These are phyloP conservation scores for Schizochytrium sp. DNA, from an alignment of 108 stramenopile species.

Conservation along the genomic window DNA sequence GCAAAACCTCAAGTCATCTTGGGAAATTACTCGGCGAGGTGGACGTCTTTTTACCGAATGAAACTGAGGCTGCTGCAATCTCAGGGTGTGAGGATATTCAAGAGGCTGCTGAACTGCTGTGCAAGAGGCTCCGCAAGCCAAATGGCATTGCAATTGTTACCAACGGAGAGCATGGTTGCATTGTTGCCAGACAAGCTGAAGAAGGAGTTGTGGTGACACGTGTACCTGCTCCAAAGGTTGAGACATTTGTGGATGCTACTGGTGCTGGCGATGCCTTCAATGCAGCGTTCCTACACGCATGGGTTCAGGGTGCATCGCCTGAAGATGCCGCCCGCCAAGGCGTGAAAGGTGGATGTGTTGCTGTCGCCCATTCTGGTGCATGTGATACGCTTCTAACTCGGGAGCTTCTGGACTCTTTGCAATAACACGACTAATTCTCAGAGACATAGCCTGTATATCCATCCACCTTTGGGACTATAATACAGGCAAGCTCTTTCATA, in stretches of 20 bases:
- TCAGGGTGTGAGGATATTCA: not conserved
- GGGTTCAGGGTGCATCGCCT: not conserved
- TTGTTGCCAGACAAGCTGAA: not conserved
- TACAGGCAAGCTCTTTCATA: no score
- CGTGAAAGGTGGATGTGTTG: not conserved
- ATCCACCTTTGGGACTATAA: no score
- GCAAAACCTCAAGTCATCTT: not conserved
- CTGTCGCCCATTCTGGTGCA: not conserved
- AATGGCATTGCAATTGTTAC: slow-evolving; percentile 2
- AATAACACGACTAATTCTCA: no score
- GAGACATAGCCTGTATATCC: no score
- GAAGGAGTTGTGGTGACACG: not conserved
- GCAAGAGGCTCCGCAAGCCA: not conserved
- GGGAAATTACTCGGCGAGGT: not conserved
- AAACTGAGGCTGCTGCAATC: slow-evolving; percentile 40
- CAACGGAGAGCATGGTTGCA: slow-evolving; percentile 1
- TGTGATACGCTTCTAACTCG: slow-evolving; percentile 27
- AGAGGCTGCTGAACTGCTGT: not conserved
- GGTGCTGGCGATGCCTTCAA: slow-evolving; percentile 58
- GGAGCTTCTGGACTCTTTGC: not conserved
- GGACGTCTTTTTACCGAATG: slow-evolving; percentile 29
- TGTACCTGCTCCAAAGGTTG: not conserved
- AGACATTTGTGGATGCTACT: not conserved
- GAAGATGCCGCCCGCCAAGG: slow-evolving; percentile 13
- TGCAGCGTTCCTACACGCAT: not conserved